phyloP scores from a whole-genome alignment of 2,329 filamentous ascomycete genomes.

The Hypocreales sp. region DNA sequence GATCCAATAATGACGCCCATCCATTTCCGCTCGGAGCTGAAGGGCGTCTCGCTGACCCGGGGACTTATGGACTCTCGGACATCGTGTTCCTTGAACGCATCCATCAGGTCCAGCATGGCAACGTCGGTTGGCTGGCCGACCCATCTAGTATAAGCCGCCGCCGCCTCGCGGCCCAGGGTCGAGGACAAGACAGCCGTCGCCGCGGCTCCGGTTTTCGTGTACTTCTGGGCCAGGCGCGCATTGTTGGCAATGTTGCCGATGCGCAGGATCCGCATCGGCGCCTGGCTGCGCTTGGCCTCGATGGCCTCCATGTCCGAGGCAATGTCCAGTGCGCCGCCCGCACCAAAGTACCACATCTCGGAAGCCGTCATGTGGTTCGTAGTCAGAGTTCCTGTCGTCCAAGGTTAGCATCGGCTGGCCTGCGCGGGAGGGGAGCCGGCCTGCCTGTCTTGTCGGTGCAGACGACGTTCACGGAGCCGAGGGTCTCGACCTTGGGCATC shows the following conservation, averaged over 20 bases:
- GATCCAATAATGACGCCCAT: slow-evolving; percentile 85
- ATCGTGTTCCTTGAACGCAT: slow-evolving; percentile 83
- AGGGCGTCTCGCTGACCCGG: slow-evolving; percentile 74
- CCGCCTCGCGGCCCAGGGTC: slow-evolving; percentile 48
- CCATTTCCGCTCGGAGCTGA: slow-evolving; percentile 97
- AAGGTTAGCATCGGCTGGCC: neutral
- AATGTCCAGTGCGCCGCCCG: slow-evolving; percentile 33
- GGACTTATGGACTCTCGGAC: slow-evolving; percentile 73
- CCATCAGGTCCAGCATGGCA: slow-evolving; percentile 86
- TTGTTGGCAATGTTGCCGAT: slow-evolving; percentile 98
- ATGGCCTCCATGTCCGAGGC: slow-evolving; percentile 37
- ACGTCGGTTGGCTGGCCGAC: slow-evolving; percentile 95
- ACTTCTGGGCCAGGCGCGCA: slow-evolving; percentile 59
- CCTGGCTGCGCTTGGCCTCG: slow-evolving; percentile 49
- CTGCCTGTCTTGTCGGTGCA: slow-evolving; percentile 92
- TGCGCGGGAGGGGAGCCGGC: too few relatives aligned
- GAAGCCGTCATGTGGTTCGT: slow-evolving; percentile 98
- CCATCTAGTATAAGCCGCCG: slow-evolving; percentile 66
- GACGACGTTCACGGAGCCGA: slow-evolving; percentile 98
- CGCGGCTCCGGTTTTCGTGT: slow-evolving; percentile 54
- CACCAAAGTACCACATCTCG: slow-evolving; percentile 90
- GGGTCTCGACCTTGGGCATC: slow-evolving; percentile 90
- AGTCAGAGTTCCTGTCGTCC: slow-evolving; percentile 60
- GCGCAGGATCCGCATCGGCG: slow-evolving; percentile 66
- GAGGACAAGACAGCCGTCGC: slow-evolving; percentile 69